Base-by-base conservation (phyloP, 1,139 yeast species). In the Schwanniomyces etchellsii region DNA sequence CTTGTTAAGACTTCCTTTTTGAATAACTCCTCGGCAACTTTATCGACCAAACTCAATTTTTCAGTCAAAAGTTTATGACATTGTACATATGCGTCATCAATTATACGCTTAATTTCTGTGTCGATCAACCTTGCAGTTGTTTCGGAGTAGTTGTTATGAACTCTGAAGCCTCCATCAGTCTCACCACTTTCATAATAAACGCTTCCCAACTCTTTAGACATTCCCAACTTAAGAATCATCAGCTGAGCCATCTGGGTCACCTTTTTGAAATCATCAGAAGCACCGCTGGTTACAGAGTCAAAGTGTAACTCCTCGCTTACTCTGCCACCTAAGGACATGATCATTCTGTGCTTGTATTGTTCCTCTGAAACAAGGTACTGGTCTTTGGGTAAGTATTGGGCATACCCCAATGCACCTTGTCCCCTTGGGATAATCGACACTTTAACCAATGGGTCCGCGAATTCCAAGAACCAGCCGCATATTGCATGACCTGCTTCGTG, bases 401-500 rank as follows among this genome's bases (percentile, higher is more conserved):
- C 93, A 52, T 82, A 82, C 20, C 93, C 93, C 37, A 82, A 61
- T 5, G 91, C 89, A 34, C 89, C 89, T 57, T 80, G 88, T 22
- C 91, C 91, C 52, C 93, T 69, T 30, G 93, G 91, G 35, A 82
- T 80, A 42, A 82, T 79, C n/a, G 86, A 76, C 5, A 81, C 91
- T 51, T 82, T 83, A 32, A 82, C 68, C 37, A 82, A 59, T 10
- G 93, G 93, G 51, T 82, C 91, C 17, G 88, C 86, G 51, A 56
- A 72, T 51, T 78, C 74, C 48, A 78, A 61, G 45, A 62, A 77
- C 88, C 89, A 79, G 16, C 91, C 84, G 61, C 89, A 79, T 34
- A 81, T 68, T 4, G 93, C 91, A 53, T 81, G 88, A 2, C 91
- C 93, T 2, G 91, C 89, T 53, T 80, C 93, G 52, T 82, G 93